A percentile compares a stretch with the other conserved stretches of the same genome.
phyloP scores from a whole-genome alignment of 805 yeast genomes.

The Myxozyma neotropica region DNA sequence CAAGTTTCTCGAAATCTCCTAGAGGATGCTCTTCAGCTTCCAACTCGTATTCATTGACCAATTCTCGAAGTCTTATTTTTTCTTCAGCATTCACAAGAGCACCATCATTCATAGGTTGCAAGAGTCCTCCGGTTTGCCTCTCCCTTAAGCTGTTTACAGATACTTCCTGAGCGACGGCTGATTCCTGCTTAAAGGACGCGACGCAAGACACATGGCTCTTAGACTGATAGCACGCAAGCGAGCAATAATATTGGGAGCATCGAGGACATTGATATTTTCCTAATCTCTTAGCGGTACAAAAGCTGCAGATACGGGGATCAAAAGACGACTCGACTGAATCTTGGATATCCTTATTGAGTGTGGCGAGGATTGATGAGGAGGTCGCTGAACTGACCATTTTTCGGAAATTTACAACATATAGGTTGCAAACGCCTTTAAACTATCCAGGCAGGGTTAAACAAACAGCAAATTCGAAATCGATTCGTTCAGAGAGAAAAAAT shows the following conservation, averaged over 20 bases:
- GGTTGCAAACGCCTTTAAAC: no score
- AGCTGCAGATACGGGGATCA: conserved; percentile 7
- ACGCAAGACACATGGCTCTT: conserved; percentile 14
- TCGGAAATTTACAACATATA: no score
- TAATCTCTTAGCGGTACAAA: background rate
- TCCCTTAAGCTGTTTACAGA: background rate
- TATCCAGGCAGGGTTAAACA: no score
- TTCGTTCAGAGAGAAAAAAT: no score
- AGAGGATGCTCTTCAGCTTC: conserved; percentile 27
- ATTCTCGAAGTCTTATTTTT: conserved; percentile 17
- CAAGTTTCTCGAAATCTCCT: conserved; percentile 19
- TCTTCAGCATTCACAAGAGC: conserved; percentile 6
- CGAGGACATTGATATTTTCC: conserved; percentile 32
- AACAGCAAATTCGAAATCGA: no score
- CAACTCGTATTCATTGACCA: conserved; percentile 26
- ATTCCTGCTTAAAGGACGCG: conserved; percentile 19
- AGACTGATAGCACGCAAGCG: conserved; percentile 21
- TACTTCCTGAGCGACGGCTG: background rate
- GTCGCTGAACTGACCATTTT: no score
- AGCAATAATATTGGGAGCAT: conserved; percentile 25
- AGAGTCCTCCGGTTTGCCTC: background rate
- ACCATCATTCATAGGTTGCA: background rate
- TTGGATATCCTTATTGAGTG: conserved; percentile 7
- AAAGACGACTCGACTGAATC: background rate
- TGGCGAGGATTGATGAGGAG: background rate